phyloP scores from a whole-genome alignment of 2,329 filamentous ascomycete genomes.

The Calonectria montana region DNA sequence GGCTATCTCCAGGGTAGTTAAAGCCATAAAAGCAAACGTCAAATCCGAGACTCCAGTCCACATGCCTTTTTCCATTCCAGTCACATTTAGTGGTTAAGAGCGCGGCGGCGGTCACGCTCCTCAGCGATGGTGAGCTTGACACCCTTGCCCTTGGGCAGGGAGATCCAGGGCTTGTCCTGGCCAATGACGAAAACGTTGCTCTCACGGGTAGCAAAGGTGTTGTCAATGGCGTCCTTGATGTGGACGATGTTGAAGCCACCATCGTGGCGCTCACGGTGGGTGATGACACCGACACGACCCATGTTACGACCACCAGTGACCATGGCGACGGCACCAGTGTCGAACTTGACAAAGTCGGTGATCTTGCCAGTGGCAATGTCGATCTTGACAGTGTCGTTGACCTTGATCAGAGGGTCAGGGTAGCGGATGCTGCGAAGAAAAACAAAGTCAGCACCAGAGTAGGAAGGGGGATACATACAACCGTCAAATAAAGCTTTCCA shows the following conservation, averaged over 20 bases:
- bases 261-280: slow-evolving; percentile 99
- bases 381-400: slow-evolving; percentile 99
- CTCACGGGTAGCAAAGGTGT: slow-evolving; percentile 99
- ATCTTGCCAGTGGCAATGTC: slow-evolving; percentile 98
- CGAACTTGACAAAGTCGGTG: slow-evolving; percentile 97
- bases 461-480: slow-evolving; percentile 60
- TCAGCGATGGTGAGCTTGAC: slow-evolving; percentile 99
- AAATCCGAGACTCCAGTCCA: slow-evolving; percentile 55
- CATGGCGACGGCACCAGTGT: slow-evolving; percentile 98
- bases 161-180: slow-evolving; percentile 98
- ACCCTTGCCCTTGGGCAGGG: slow-evolving; percentile 99
- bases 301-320: slow-evolving; percentile 99
- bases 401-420: slow-evolving; percentile 97
- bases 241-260: slow-evolving; percentile 99
- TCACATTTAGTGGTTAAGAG: slow-evolving; percentile 65
- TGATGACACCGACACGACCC: slow-evolving; percentile 99
- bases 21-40: slow-evolving; percentile 49
- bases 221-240: slow-evolving; percentile 99
- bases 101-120: slow-evolving; percentile 98
- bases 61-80: slow-evolving; percentile 48
- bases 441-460: slow-evolving; percentile 52
- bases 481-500: slow-evolving; percentile 58
- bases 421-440: slow-evolving; percentile 86
- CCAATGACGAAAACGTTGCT: slow-evolving; percentile 99
- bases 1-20: slow-evolving; percentile 50